Evolutionary conservation across 1,284 basidiomycete species (phyloP).

Genomic region (Rhodotorula sp.): DNA sequence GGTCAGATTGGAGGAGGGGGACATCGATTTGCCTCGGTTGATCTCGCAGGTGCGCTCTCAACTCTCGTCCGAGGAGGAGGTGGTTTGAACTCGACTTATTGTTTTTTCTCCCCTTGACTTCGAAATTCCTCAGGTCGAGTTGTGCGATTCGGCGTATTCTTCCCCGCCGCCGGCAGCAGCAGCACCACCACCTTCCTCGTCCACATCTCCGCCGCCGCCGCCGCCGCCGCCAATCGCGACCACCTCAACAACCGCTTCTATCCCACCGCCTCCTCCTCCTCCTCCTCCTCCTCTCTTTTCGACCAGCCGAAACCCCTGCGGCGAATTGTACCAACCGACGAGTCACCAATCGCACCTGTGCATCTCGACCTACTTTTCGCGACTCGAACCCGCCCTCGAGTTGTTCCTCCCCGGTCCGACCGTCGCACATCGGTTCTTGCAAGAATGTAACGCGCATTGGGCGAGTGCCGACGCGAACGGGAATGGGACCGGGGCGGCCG

Average conservation of each 20-base stretch:
- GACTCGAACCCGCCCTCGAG: slow-evolving; percentile 7
- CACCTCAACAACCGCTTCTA: background rate
- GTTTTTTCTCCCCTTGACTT: no score
- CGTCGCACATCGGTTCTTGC: background rate
- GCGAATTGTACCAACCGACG: background rate
- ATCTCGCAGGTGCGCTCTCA: background rate
- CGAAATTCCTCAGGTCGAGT: background rate
- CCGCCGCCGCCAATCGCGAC: no score
- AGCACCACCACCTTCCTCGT: no score
- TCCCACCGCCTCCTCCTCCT: no score
- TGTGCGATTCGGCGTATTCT: background rate
- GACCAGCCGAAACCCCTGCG: background rate
- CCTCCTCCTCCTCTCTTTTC: background rate
- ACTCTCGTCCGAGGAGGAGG: background rate
- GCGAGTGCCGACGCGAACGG: background rate
- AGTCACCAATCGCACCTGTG: background rate
- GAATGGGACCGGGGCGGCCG: no score
- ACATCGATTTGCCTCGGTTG: background rate
- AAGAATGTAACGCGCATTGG: background rate
- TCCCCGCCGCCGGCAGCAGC: background rate
- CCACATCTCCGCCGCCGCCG: no score
- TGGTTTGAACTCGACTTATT: background rate
- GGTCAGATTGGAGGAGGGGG: background rate
- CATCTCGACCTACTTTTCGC: slow-evolving; percentile 7
- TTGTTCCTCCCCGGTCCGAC: slow-evolving; percentile 4